Conservation (phyloP, 148 eudicot species). For the Limonium bicolor region DNA sequence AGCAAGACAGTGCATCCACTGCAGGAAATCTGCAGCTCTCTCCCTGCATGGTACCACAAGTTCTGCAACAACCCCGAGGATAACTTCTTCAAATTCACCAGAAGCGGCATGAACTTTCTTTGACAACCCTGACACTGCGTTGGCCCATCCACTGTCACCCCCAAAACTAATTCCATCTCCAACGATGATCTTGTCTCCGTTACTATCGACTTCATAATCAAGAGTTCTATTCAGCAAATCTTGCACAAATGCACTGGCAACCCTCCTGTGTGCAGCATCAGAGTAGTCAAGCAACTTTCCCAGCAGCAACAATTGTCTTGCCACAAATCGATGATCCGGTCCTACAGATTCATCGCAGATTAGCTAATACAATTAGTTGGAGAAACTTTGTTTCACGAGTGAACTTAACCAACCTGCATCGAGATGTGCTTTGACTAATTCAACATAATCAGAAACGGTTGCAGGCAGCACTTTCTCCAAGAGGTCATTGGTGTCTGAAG, state of each 20-base stretch:
- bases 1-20: slow-evolving; percentile 96
- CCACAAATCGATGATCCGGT: slow-evolving; percentile 49
- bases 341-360: slow-evolving; percentile 30
- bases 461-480: slow-evolving; percentile 75
- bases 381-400: background rate
- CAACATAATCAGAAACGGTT: slow-evolving; percentile 61
- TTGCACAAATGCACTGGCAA: slow-evolving; percentile 52
- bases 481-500: slow-evolving; percentile 77
- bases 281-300: slow-evolving; percentile 89
- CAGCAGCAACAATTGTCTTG: slow-evolving; percentile 80
- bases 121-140: slow-evolving; percentile 56
- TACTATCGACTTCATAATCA: slow-evolving; percentile 57
- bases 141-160: slow-evolving; percentile 82
- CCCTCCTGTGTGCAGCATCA: slow-evolving; percentile 64
- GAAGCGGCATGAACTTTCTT: slow-evolving; percentile 68
- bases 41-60: slow-evolving; percentile 91
- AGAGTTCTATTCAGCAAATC: slow-evolving; percentile 44
- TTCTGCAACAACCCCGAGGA: slow-evolving; percentile 50
- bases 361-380: slow-evolving; percentile 1
- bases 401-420: slow-evolving; percentile 48
- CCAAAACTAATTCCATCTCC: slow-evolving; percentile 92
- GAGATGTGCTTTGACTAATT: slow-evolving; percentile 68
- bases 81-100: slow-evolving; percentile 91
- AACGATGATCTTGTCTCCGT: slow-evolving; percentile 45
- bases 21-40: slow-evolving; percentile 73